These are phyloP conservation scores for Fusarium brachygibbosum DNA, from an alignment of 2,329 filamentous ascomycete species.

Conservation along the genomic window DNA sequence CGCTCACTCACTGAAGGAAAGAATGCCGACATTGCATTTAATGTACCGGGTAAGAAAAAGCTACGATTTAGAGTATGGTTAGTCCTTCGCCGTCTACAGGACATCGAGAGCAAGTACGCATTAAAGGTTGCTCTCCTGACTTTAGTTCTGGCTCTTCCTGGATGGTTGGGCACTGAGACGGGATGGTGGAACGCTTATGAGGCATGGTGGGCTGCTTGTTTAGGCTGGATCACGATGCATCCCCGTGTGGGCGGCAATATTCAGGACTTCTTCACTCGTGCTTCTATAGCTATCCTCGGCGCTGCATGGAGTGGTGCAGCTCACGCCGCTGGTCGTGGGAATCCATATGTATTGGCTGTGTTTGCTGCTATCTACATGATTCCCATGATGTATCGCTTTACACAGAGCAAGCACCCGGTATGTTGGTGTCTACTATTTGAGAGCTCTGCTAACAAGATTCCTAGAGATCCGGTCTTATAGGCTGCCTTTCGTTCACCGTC, in stretches of 20 bases:
- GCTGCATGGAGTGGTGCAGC: conserved; percentile 68
- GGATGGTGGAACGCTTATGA: conserved; percentile 69
- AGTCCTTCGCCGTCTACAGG: conserved; percentile 66
- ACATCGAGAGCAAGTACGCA: conserved; percentile 70
- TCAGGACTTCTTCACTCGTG: conserved; percentile 68
- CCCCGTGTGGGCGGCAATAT: conserved; percentile 68
- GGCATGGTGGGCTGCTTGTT: conserved; percentile 70
- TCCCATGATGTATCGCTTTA: conserved; percentile 71
- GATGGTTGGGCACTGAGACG: conserved; percentile 61
- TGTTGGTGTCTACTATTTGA: conserved; percentile 15
- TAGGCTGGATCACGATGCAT: conserved; percentile 68
- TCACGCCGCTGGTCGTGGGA: conserved; percentile 64
- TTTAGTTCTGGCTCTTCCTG: conserved; percentile 66
- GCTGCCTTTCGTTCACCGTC: conserved; percentile 69
- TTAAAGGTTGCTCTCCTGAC: conserved; percentile 68
- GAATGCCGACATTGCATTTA: conserved; percentile 50
- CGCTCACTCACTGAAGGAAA: conserved; percentile 40
- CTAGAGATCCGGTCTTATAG: conserved; percentile 68
- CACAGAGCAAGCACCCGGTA: conserved; percentile 67
- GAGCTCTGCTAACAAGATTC: conserved; percentile 24
- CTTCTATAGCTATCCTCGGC: conserved; percentile 63
- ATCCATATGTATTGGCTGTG: conserved; percentile 66
- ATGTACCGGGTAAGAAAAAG: conserved; percentile 48
- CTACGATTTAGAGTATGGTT: conserved; percentile 64
- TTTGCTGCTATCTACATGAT: conserved; percentile 70